These are phyloP conservation scores for Aegilops umbellulata DNA, from an alignment of 176 grass and related monocot species.

Conservation along the genomic window DNA sequence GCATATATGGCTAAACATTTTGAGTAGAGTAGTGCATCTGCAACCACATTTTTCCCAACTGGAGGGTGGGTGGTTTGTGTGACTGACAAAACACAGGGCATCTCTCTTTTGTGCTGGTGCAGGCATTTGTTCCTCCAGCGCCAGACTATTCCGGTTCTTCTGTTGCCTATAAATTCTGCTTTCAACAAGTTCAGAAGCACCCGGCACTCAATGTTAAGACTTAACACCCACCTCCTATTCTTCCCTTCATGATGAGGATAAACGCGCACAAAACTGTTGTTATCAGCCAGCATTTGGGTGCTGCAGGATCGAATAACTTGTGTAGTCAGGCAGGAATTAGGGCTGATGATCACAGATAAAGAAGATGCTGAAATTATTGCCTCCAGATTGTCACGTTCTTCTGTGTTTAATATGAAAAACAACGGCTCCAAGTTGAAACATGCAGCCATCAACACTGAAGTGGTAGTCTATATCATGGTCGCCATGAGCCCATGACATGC, in stretches of 20 bases:
- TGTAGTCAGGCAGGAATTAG: constrained; percentile 12
- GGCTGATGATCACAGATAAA: not conserved
- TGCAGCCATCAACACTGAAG: not conserved
- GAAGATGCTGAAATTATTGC: not conserved
- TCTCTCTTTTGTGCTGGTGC: constrained; percentile 24
- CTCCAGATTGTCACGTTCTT: not conserved
- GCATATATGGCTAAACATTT: not conserved
- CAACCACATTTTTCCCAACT: not conserved
- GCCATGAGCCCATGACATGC: not conserved
- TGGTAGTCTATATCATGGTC: not conserved
- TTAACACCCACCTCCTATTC: not conserved
- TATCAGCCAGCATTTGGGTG: constrained; percentile 11
- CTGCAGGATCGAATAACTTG: constrained; percentile 18
- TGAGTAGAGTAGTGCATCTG: not conserved
- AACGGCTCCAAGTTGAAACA: not conserved
- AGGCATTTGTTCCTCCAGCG: constrained; percentile 24
- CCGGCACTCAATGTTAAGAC: not conserved
- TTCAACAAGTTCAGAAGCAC: not conserved
- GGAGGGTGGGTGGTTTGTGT: not conserved
- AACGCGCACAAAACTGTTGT: constrained; percentile 34
- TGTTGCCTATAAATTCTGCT: not conserved
- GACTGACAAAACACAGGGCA: constrained; percentile 21
- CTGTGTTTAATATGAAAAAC: not conserved
- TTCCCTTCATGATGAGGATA: constrained; percentile 25
- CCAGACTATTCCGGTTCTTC: constrained; percentile 31